These are phyloP conservation scores for Fusarium oligoseptatum DNA, from an alignment of 2,329 filamentous ascomycete genomes.

Conservation along the genomic window DNA sequence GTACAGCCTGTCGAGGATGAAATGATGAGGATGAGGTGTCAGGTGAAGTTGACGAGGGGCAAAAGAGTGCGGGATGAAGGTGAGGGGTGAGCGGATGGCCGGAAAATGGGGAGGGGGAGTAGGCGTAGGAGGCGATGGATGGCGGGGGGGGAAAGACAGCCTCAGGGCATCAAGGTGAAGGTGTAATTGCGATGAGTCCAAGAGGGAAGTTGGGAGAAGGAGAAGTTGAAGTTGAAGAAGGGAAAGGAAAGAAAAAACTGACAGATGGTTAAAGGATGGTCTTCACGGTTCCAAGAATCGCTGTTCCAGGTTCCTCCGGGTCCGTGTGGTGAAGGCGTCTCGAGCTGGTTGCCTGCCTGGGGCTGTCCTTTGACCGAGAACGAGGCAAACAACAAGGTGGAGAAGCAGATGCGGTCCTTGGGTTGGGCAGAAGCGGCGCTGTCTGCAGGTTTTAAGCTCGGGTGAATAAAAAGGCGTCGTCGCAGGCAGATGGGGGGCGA, in stretches of 20 bases:
- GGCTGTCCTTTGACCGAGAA: conserved; percentile 25
- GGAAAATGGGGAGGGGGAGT: conserved; percentile 44
- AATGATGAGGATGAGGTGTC: conserved; percentile 34
- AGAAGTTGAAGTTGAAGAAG: conserved; percentile 13
- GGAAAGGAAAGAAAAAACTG: conserved; percentile 27
- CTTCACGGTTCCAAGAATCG: conserved; percentile 31
- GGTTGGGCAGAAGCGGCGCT: conserved; percentile 10
- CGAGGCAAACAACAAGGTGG: conserved; percentile 20
- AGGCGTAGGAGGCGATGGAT: conserved; percentile 23
- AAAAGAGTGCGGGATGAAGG: conserved; percentile 34
- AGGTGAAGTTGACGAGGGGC: conserved; percentile 44
- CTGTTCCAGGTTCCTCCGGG: conserved; percentile 35
- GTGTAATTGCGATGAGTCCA: conserved; percentile 14
- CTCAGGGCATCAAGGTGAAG: conserved; percentile 12
- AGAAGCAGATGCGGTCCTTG: conserved; percentile 11
- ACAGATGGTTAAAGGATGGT: conserved; percentile 31
- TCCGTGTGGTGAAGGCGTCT: conserved; percentile 31
- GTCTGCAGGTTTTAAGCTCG: not conserved
- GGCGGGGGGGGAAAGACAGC: conserved; percentile 31
- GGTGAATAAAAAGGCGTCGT: conserved; percentile 3
- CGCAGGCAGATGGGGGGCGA: conserved; percentile 15
- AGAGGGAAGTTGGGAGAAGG: conserved; percentile 9
- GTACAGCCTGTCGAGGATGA: conserved; percentile 38
- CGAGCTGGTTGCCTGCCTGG: conserved; percentile 31
- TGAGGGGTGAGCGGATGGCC: conserved; percentile 46